Evolutionary conservation across 441 rosid genomes (phyloP), one percentile per base, ranked within the genome.

Genomic region (Aleurites moluccanus): DNA sequence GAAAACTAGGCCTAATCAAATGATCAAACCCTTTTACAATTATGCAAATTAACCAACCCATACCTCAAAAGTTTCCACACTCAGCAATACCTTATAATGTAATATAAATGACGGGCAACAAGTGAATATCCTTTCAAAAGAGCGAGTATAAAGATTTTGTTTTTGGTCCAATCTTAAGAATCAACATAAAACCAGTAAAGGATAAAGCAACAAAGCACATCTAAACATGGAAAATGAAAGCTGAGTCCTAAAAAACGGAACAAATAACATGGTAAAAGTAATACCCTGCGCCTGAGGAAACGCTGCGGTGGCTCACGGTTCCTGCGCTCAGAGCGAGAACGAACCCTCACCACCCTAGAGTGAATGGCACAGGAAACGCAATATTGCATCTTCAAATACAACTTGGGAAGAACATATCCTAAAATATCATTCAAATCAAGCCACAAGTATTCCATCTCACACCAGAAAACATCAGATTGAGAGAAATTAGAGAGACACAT

Each of bases 341-440:
- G 88, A 23, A 94, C 97, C 84, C 98, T 89, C 70, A 94, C 98
- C 10, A 92, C 97, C 53, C 90, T 96, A 1, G 97, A 94, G 85
- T 92, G 97, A 77, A 94, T 92, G 0, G 97, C 98, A 72, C 96
- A 94, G 0, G 97, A 94, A 3, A 94, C 90, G 18, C 97, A 93
- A 81, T 93, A 92, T 71, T 90, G 97, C 92, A 84, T 92, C 91
- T 92, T 92, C 21, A 91, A 88, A 72, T 93, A 92, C 66, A 94
- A 81, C 87, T 94, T 94, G 0, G 98, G 98, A 40, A 96, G 90
- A 27, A 89, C 86, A 80, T 96, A 96, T 0, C 82, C 99, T 96
- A 66, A 65, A 38, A 21, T 2, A 33, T n/a, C 16, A 76, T 62
- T 21, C 2, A 70, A 10, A 14, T 23, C 47, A 57, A 56, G 18